Percentiles rank a stretch among this genome's conserved stretches.
Evolutionary conservation across 2,329 filamentous ascomycete genomes (phyloP).

Genomic region (Acrocalymma vagum): DNA sequence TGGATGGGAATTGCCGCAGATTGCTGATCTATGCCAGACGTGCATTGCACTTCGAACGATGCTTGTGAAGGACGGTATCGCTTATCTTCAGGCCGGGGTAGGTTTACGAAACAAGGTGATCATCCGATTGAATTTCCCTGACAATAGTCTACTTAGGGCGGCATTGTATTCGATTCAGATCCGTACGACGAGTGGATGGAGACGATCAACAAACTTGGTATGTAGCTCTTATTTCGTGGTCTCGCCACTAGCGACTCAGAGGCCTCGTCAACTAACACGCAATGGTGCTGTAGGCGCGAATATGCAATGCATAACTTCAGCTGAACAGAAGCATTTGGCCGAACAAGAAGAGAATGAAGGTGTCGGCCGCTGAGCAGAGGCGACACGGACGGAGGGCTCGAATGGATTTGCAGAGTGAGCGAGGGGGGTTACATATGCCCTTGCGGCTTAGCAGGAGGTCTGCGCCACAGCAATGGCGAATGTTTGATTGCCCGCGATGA

Average conservation of each 20-base stretch:
- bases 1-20: constrained; percentile 11
- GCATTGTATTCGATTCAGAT: constrained; percentile 73
- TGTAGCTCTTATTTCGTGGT: constrained; percentile 15
- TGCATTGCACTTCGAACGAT: constrained; percentile 87
- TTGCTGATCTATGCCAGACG: constrained; percentile 46
- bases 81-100: constrained; percentile 85
- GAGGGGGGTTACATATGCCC: constrained; percentile 38
- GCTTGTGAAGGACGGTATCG: constrained; percentile 89
- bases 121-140: constrained; percentile 21
- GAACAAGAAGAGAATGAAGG: constrained; percentile 48
- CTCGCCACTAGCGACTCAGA: constrained; percentile 10
- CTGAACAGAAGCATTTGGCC: constrained; percentile 73
- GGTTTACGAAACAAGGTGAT: constrained; percentile 62
- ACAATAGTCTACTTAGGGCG: constrained; percentile 36
- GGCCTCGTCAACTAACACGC: constrained; percentile 27
- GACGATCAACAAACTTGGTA: constrained; percentile 93
- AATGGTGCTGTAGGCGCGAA: constrained; percentile 64
- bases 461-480: constrained; percentile 27
- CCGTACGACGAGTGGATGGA: constrained; percentile 92
- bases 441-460: constrained; percentile 37
- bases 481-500: too few relatives aligned
- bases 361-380: too few relatives aligned
- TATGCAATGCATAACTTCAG: constrained; percentile 85
- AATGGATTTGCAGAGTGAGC: too few relatives aligned
- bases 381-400: constrained; percentile 3